Conservation (phyloP, 73 alveolate species). For the Paramecium octaurelia region DNA sequence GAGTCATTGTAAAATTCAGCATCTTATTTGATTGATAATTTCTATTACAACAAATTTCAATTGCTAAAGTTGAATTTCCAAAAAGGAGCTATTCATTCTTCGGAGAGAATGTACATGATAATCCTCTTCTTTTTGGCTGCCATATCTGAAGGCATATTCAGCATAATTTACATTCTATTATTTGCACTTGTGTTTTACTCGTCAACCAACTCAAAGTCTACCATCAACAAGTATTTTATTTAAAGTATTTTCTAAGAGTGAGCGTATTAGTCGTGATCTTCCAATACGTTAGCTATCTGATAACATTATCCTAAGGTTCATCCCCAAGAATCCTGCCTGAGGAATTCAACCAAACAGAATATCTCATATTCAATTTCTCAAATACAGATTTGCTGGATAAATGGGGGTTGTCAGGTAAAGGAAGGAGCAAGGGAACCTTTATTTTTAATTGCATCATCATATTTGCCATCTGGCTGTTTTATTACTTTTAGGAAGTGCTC, state of each 20-base stretch:
- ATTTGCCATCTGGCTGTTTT: constrained; percentile 7
- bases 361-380: not conserved
- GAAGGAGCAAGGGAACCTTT: not conserved
- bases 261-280: not conserved
- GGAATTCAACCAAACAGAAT: not conserved
- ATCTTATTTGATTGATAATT: constrained; percentile 8
- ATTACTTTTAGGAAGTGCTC: constrained; percentile 9
- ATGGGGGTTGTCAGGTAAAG: not conserved
- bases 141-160: constrained; percentile 11
- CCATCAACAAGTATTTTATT: not conserved
- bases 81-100: not conserved
- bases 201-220: not conserved
- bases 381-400: not conserved
- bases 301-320: not conserved
- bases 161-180: not conserved
- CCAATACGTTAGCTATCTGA: not conserved
- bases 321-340: constrained; percentile 15
- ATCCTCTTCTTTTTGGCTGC: constrained; percentile 22
- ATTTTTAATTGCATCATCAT: constrained; percentile 29
- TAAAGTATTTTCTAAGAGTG: not conserved
- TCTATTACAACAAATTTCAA: constrained; percentile 9
- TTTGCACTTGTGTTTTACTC: constrained; percentile 22
- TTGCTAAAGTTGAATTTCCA: not conserved
- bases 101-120: constrained; percentile 4
- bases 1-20: not conserved